Evolutionary conservation across 805 yeast genomes (phyloP).

Genomic region (Zygoascus ofunaensis): DNA sequence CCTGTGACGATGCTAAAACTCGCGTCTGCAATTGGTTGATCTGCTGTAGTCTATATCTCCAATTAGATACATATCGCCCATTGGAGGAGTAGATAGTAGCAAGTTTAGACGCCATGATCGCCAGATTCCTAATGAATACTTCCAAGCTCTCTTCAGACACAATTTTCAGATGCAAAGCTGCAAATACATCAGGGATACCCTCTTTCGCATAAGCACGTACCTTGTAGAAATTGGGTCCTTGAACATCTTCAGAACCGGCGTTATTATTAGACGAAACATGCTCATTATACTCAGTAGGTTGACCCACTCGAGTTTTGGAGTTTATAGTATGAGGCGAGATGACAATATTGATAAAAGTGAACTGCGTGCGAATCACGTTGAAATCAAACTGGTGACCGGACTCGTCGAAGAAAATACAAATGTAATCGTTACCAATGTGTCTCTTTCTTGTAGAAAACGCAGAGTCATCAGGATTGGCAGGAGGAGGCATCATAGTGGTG

Average conservation of each 20-base stretch:
- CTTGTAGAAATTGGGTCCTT: slow-evolving; percentile 32
- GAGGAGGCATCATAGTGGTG: slow-evolving; percentile 69
- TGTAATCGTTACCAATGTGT: slow-evolving; percentile 81
- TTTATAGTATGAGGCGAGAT: slow-evolving; percentile 50
- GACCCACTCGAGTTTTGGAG: slow-evolving; percentile 8
- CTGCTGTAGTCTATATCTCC: slow-evolving; percentile 61
- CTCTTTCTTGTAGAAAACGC: slow-evolving; percentile 53
- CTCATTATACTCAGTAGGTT: not conserved
- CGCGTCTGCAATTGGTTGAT: slow-evolving; percentile 32
- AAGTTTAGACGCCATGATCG: slow-evolving; percentile 58
- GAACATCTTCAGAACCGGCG: slow-evolving; percentile 5
- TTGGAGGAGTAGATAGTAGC: slow-evolving; percentile 66
- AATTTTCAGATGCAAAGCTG: slow-evolving; percentile 68
- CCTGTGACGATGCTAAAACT: slow-evolving; percentile 1
- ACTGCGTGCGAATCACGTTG: slow-evolving; percentile 64
- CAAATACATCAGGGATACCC: slow-evolving; percentile 69
- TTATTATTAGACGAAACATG: not conserved
- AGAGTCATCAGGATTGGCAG: slow-evolving; percentile 33
- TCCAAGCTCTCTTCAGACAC: slow-evolving; percentile 53
- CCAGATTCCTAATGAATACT: slow-evolving; percentile 54
- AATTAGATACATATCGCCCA: slow-evolving; percentile 48
- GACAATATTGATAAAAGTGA: slow-evolving; percentile 74
- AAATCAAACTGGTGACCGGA: slow-evolving; percentile 57
- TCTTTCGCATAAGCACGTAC: slow-evolving; percentile 56
- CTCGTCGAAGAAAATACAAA: slow-evolving; percentile 74